Percentiles rank a stretch among this genome's conserved stretches.
phyloP scores from a whole-genome alignment of 2,329 filamentous ascomycete genomes.

The Neodidymelliopsis sp. region DNA sequence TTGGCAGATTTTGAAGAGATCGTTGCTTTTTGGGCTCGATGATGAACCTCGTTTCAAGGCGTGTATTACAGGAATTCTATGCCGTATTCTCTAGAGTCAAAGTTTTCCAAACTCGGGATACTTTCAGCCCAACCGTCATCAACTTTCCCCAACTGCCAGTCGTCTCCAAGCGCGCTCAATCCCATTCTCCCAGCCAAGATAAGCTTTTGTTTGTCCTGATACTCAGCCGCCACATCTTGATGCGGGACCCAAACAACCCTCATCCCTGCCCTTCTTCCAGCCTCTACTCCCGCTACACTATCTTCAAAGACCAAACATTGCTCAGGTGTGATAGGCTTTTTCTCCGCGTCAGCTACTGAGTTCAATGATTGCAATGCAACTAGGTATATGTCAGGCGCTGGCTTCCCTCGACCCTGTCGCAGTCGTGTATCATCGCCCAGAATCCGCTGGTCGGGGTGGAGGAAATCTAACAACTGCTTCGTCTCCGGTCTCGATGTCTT shows the following conservation, averaged over 20 bases:
- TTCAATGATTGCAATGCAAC: slow-evolving; percentile 23
- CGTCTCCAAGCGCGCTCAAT: background rate
- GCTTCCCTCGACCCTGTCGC: slow-evolving; percentile 16
- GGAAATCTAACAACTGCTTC: slow-evolving; percentile 4
- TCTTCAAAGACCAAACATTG: slow-evolving; percentile 50
- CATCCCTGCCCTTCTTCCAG: slow-evolving; percentile 45
- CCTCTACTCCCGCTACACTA: slow-evolving; percentile 42
- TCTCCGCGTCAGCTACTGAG: slow-evolving; percentile 10
- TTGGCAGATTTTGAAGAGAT: slow-evolving; percentile 6
- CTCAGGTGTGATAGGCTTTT: slow-evolving; percentile 16
- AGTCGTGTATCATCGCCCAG: slow-evolving; percentile 24
- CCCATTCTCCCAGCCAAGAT: slow-evolving; percentile 24
- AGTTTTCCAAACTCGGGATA: slow-evolving; percentile 18
- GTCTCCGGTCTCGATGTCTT: slow-evolving; percentile 7
- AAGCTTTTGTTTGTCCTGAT: slow-evolving; percentile 18
- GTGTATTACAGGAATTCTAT: slow-evolving; percentile 6
- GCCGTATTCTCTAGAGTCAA: slow-evolving; percentile 17
- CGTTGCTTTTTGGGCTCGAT: slow-evolving; percentile 10
- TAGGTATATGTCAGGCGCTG: slow-evolving; percentile 24
- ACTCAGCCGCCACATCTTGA: slow-evolving; percentile 31
- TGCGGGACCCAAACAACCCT: slow-evolving; percentile 47
- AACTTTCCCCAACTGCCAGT: slow-evolving; percentile 4
- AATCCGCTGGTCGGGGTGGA: slow-evolving; percentile 16
- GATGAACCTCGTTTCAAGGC: background rate
- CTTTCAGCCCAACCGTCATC: slow-evolving; percentile 24